Conservation (phyloP, 148 eudicot genomes). For the Spergularia marina region DNA sequence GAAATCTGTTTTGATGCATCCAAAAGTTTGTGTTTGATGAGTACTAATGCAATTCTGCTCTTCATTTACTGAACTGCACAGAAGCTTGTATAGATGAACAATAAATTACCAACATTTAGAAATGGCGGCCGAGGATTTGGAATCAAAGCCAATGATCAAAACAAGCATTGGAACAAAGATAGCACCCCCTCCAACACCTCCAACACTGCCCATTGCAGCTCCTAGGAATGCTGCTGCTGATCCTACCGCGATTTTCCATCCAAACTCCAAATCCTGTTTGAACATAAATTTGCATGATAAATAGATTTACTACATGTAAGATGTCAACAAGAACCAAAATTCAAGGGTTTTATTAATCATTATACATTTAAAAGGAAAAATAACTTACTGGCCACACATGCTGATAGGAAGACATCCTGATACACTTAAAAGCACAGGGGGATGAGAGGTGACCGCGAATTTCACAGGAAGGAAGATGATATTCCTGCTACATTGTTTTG, state of each 20-base stretch:
- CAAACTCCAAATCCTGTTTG: constrained; percentile 22
- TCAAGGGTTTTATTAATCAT: neutral
- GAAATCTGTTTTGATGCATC: too few relatives aligned
- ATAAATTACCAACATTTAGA: constrained; percentile 21
- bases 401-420: constrained; percentile 19
- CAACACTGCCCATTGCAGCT: constrained; percentile 29
- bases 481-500: too few relatives aligned
- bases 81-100: neutral
- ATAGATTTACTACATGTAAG: too few relatives aligned
- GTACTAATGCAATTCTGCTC: too few relatives aligned
- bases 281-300: neutral
- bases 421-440: neutral
- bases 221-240: constrained; percentile 19
- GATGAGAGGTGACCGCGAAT: neutral
- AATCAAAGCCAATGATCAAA: constrained; percentile 23
- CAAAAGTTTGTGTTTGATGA: too few relatives aligned
- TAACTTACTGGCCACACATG: constrained; percentile 26
- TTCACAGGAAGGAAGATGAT: neutral
- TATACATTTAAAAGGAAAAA: neutral
- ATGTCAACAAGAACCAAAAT: neutral
- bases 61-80: too few relatives aligned
- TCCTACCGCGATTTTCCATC: constrained; percentile 21
- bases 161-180: constrained; percentile 26
- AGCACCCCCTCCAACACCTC: constrained; percentile 30
- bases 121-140: constrained; percentile 23